Evolutionary conservation across 306 rosid genomes (phyloP).

Genomic region (Rubus idaeus): DNA sequence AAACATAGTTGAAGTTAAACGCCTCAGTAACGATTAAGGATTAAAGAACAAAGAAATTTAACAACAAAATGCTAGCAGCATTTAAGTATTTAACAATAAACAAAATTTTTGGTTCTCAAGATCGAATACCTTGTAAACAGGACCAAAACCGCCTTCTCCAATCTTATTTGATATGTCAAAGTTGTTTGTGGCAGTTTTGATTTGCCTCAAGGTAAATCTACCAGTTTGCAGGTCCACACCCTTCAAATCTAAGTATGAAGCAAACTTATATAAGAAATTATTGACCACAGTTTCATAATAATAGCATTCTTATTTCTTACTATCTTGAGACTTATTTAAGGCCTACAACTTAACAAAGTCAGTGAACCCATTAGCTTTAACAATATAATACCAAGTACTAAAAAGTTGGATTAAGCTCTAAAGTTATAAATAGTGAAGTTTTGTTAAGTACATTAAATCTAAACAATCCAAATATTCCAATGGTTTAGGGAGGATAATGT

Average conservation of each 20-base stretch:
- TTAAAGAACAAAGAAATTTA: not conserved
- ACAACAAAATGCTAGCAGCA: not conserved
- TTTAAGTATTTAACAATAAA: not conserved
- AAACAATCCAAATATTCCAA: too few species aligned
- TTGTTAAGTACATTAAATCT: too few species aligned
- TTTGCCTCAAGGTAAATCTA: constrained; percentile 48
- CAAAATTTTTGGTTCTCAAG: not conserved
- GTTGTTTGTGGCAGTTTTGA: constrained; percentile 59
- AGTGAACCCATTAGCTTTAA: not conserved
- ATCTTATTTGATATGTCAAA: constrained; percentile 50
- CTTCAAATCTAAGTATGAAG: constrained; percentile 30
- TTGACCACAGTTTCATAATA: not conserved
- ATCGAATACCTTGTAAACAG: constrained; percentile 52
- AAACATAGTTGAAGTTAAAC: not conserved
- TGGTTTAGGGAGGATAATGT: too few species aligned
- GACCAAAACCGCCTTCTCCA: constrained; percentile 72
- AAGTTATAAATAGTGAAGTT: too few species aligned
- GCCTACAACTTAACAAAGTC: not conserved
- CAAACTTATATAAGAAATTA: not conserved
- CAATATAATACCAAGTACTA: too few species aligned
- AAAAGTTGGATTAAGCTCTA: too few species aligned
- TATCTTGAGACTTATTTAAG: not conserved
- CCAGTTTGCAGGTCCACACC: constrained; percentile 54
- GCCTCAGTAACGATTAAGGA: too few species aligned
- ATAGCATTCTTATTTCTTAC: not conserved